Evolutionary conservation across 192 early-diverging fungal genomes (phyloP).

Genomic region (Rhizoclosmatium globosum): DNA sequence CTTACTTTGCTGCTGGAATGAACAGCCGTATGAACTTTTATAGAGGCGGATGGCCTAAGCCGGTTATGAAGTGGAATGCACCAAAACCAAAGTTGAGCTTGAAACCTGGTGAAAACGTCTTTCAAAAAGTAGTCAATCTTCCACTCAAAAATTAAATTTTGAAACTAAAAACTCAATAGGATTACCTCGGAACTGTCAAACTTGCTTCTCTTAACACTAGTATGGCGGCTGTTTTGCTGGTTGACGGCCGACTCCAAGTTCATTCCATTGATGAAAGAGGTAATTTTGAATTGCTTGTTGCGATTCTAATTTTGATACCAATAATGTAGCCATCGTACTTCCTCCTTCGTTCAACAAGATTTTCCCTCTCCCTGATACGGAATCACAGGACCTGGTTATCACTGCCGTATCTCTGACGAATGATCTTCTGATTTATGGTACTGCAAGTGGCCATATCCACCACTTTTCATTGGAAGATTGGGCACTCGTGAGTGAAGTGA

Average conservation of each 20-base stretch:
- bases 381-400: conserved; percentile 30
- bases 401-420: conserved; percentile 42
- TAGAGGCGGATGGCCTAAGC: conserved; percentile 31
- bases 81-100: conserved; percentile 27
- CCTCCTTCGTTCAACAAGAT: conserved; percentile 35
- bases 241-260: conserved; percentile 50
- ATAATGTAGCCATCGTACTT: conserved; percentile 15
- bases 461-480: conserved; percentile 54
- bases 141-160: too few relatives aligned
- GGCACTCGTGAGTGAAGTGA: conserved; percentile 51
- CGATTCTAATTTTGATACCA: not conserved
- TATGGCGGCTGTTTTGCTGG: conserved; percentile 46
- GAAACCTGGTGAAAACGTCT: conserved; percentile 33
- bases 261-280: conserved; percentile 49
- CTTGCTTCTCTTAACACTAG: conserved; percentile 42
- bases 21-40: conserved; percentile 29
- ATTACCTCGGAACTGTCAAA: conserved; percentile 43
- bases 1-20: conserved; percentile 34
- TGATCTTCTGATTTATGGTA: conserved; percentile 51
- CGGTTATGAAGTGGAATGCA: conserved; percentile 20
- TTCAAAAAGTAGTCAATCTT: conserved; percentile 18
- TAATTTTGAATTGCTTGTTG: not conserved
- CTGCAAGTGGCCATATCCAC: conserved; percentile 39
- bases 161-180: conserved; percentile 24
- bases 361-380: conserved; percentile 45